Evolutionary conservation across 495 filamentous ascomycete species (phyloP).

Genomic region (Penicillium parvum): DNA sequence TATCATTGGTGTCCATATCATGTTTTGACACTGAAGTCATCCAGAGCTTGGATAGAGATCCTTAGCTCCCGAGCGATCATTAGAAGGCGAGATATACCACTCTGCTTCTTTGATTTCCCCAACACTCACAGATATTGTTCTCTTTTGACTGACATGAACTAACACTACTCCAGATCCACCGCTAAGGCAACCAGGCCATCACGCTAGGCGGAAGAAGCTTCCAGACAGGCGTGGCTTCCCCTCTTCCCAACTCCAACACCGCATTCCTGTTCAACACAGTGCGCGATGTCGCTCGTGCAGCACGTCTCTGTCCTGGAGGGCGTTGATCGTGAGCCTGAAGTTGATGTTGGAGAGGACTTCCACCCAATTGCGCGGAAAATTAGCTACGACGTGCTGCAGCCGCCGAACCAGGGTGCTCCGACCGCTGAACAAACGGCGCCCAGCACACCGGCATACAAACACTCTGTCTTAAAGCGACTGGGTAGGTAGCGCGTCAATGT

Average conservation of each 20-base stretch:
- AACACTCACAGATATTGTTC: too few species aligned
- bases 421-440: conserved; percentile 3
- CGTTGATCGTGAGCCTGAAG: conserved; percentile 31
- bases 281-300: conserved; percentile 40
- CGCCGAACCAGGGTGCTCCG: conserved; percentile 2
- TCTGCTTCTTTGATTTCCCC: too few species aligned
- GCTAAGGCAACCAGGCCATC: not conserved
- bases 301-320: conserved; percentile 40
- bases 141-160: too few species aligned
- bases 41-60: too few species aligned
- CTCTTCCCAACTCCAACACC: not conserved
- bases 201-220: not conserved
- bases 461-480: conserved; percentile 5
- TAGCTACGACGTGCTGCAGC: conserved; percentile 15
- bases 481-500: conserved; percentile 4
- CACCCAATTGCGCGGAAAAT: conserved; percentile 8
- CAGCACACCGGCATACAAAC: conserved; percentile 11
- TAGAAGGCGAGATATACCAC: too few species aligned
- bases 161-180: too few species aligned
- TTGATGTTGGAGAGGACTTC: conserved; percentile 12
- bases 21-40: too few species aligned
- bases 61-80: too few species aligned
- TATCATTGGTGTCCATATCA: too few species aligned
- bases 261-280: conserved; percentile 16
- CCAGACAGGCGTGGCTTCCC: not conserved